Base-by-base conservation (phyloP, 352 stramenopile species). In the Pythium rishiriense region DNA sequence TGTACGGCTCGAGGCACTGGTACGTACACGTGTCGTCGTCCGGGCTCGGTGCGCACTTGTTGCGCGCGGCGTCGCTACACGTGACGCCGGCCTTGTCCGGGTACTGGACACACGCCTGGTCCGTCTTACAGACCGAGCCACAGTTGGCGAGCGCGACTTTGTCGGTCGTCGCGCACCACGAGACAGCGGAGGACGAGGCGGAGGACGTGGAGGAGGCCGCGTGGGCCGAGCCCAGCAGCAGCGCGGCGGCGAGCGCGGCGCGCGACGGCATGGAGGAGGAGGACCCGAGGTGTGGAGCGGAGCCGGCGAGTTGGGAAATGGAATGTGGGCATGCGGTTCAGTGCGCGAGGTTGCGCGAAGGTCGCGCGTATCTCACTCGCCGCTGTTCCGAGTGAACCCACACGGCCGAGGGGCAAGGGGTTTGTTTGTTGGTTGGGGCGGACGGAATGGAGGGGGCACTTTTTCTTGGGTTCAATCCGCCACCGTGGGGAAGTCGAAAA, bases 61-160 rank as follows among this genome's bases (percentile, higher is more conserved):
- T 88, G 41, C 77, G 69, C 19, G 73, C 74, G 22, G 63, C 68
- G 8, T 77, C 66, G 61, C 61, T 87, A 67, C 84, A 93, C 52
- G 45, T 81, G 14, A 37, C 41, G 26, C 62, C 68, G 15, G 67
- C 66, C 21, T 52, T 62, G 15, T 47, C 17, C 26, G 68, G 54
- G 66, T 85, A 93, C 67, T 93, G 82, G 28, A 76, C 82, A 47
- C 84, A 93, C 25, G 81, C 76, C 60, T 88, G 68, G 50, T 75
- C 68, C 0, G 62, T 41, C 4, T 26, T 26, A 47, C 79, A 90
- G 5, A 41, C 35, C 19, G 25, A 21, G 29, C 77, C 84, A 67
- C 84, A 93, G 37, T 70, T 69, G 14, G 71, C 82, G 43, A 93
- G 81, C 48, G 77, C 60, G 25, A 79, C 75, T 33, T 69, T 52